phyloP scores from a whole-genome alignment of 345 rosid species.

The Clarkia xantiana region DNA sequence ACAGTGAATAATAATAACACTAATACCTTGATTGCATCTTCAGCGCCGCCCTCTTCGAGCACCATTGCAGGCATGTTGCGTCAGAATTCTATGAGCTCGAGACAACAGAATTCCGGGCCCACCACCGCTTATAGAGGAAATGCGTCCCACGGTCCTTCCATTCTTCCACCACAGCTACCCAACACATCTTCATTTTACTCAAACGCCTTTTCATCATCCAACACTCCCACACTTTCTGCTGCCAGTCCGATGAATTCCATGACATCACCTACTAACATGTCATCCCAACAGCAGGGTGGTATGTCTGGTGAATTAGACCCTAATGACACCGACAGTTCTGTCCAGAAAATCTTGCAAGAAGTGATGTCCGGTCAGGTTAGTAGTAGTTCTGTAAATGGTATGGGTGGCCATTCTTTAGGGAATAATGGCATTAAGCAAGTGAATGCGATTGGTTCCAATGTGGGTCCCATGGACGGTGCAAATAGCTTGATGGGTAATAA shows the following conservation, averaged over 20 bases:
- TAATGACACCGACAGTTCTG: slow-evolving; percentile 33
- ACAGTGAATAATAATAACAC: slow-evolving; percentile 7
- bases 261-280: slow-evolving; percentile 22
- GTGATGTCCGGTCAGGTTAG: slow-evolving; percentile 32
- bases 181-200: slow-evolving; percentile 33
- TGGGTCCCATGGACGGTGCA: slow-evolving; percentile 8
- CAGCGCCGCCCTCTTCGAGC: slow-evolving; percentile 28
- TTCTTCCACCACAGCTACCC: slow-evolving; percentile 28
- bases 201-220: slow-evolving; percentile 27
- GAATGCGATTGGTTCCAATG: slow-evolving; percentile 21
- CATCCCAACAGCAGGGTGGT: slow-evolving; percentile 26
- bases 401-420: slow-evolving; percentile 23
- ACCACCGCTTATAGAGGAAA: slow-evolving; percentile 33
- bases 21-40: slow-evolving; percentile 1
- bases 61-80: slow-evolving; percentile 30
- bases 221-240: slow-evolving; percentile 25
- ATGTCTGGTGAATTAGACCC: slow-evolving; percentile 31
- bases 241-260: slow-evolving; percentile 18
- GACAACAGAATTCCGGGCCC: slow-evolving; percentile 27
- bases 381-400: slow-evolving; percentile 23
- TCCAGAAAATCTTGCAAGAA: slow-evolving; percentile 45
- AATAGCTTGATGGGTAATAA: slow-evolving; percentile 13
- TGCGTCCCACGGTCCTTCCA: slow-evolving; percentile 38
- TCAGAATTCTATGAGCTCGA: slow-evolving; percentile 45
- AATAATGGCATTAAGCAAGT: slow-evolving; percentile 21